A percentile compares a stretch with the other conserved stretches of the same genome.
phyloP scores from a whole-genome alignment of 371 early-diverging fungal genomes.

The Mucor ambiguus region DNA sequence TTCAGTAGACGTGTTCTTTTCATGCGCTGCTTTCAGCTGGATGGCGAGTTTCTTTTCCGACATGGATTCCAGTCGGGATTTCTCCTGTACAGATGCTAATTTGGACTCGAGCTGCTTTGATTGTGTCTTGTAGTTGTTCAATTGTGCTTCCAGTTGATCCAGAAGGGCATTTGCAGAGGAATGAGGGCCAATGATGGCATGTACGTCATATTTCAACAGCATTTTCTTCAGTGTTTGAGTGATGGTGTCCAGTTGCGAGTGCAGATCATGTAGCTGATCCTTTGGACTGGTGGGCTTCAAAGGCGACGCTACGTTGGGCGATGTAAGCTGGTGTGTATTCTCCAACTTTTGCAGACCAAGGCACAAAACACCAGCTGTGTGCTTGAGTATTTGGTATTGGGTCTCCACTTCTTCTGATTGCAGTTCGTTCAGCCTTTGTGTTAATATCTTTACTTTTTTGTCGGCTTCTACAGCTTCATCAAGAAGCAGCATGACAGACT shows the following conservation, averaged over 20 bases:
- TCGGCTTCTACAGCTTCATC: conserved; percentile 49
- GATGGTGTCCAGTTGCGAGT: conserved; percentile 13
- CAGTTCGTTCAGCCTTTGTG: conserved; percentile 66
- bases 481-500: conserved; percentile 19
- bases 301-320: neutral
- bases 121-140: conserved; percentile 25
- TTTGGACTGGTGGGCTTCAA: neutral
- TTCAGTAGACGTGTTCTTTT: conserved; percentile 31
- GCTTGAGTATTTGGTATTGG: conserved; percentile 68
- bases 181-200: neutral
- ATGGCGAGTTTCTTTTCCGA: conserved; percentile 36
- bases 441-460: conserved; percentile 68
- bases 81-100: conserved; percentile 24
- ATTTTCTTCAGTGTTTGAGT: conserved; percentile 10
- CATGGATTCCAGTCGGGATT: conserved; percentile 23
- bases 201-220: conserved; percentile 10
- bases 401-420: conserved; percentile 63
- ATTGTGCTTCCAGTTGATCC: conserved; percentile 24
- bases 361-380: conserved; percentile 69
- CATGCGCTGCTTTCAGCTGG: conserved; percentile 36
- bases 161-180: conserved; percentile 8
- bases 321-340: conserved; percentile 5
- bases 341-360: conserved; percentile 49
- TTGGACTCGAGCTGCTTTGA: conserved; percentile 23
- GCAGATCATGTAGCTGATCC: neutral